Base-by-base conservation (phyloP, 176 grass and related monocot genomes). In the Carex pumila region DNA sequence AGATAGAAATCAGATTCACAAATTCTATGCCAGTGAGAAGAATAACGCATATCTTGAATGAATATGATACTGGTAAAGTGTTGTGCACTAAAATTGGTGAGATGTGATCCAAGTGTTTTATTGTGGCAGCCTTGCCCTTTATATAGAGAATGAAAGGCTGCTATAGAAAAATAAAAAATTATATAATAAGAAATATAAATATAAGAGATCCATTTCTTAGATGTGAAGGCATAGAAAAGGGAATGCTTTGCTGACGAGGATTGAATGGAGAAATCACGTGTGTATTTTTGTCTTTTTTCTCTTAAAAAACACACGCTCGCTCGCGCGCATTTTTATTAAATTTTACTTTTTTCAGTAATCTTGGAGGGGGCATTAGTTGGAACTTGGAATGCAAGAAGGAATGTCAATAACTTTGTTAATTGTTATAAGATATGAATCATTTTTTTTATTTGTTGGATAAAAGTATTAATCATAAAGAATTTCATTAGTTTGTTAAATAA, bases 11-110 rank as follows among this genome's bases (percentile, higher is more conserved):
- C 57, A 64, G 60, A 68, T 31, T 83, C 13, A 12, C 80, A 50
- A 66, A 66, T 83, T 64, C 41, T 66, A 67, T 68, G 61, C 61
- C 80, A 83, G 22, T 83, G 80, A 83, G 80, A 83, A 67, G 47
- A 83, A 55, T 63, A 83, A 65, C 63, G 80, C 80, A 83, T 83
- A 68, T 65, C 73, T 78, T 34, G 52, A 32, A 32, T 31, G 17
- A 4, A 56, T 78, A 77, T 22, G 18, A 21, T 50, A 50, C 47
- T 11, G 10, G 9, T 50, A 15, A 15, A 21, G 37, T 8, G 18
- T 47, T 80, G 53, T 61, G 53, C 13, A 37, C 29, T 37, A 79
- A 50, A 60, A 80, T 19, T 80, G 31, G 78, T n/a, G 78, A 18
- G 34, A 80, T 60, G 78, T 18, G 34, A 80, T 60, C 58, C 76